Evolutionary conservation across 2,329 filamentous ascomycete species (phyloP).

Genomic region (Microdochium nivale): DNA sequence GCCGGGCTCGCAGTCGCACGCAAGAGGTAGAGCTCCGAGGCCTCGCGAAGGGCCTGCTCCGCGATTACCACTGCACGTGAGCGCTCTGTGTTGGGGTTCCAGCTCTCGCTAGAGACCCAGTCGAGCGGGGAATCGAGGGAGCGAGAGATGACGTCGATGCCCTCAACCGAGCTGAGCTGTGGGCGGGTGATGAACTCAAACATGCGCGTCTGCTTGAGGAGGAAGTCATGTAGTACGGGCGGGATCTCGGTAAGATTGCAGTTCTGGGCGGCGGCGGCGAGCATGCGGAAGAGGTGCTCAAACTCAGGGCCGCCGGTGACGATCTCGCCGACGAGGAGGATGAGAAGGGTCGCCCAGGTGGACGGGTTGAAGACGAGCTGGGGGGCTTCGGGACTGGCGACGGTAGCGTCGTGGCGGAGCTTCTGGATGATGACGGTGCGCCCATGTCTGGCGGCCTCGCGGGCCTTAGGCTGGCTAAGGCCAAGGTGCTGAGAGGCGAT

Average conservation of each 20-base stretch:
- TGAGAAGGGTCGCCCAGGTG: conserved; percentile 26
- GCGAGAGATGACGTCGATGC: not conserved
- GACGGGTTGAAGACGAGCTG: conserved; percentile 23
- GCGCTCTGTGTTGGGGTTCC: not conserved
- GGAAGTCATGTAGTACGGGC: conserved; percentile 11
- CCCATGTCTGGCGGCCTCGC: conserved; percentile 20
- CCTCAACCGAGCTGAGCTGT: not conserved
- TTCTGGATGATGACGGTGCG: conserved; percentile 25
- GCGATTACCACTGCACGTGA: not conserved
- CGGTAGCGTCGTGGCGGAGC: conserved; percentile 19
- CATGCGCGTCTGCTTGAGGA: conserved; percentile 16
- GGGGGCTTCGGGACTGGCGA: conserved; percentile 7
- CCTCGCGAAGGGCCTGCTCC: conserved; percentile 1
- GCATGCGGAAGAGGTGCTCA: conserved; percentile 24
- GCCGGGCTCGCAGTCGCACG: too few species aligned
- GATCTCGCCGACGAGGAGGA: conserved; percentile 29
- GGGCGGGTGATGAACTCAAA: conserved; percentile 1
- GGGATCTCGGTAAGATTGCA: conserved; percentile 16
- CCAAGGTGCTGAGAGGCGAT: conserved; percentile 29
- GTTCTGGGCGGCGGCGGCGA: conserved; percentile 7
- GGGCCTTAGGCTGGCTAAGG: conserved; percentile 19
- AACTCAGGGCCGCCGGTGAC: conserved; percentile 30
- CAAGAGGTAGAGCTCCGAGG: not conserved
- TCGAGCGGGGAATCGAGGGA: not conserved
- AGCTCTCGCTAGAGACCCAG: conserved; percentile 1